Evolutionary conservation across 2,329 filamentous ascomycete species (phyloP), one percentile per base, ranked within the genome.

Genomic region (Thielaviopsis punctulata): DNA sequence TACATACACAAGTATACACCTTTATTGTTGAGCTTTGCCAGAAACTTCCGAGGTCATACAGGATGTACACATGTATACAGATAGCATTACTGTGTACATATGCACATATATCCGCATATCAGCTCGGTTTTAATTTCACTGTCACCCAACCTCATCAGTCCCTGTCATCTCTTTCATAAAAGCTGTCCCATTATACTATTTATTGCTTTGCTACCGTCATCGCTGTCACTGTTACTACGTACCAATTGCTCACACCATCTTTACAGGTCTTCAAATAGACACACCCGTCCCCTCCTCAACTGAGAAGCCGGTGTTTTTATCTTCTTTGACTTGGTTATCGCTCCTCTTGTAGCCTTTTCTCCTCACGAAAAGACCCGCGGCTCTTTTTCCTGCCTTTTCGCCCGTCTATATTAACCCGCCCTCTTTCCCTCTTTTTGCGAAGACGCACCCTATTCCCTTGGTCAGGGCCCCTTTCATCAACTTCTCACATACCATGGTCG

Each of bases 371-470:
- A 49, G 41, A 47, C 13, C 15, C 39, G 23, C 47, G 33, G 24
- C 51, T 43, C 24, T 53, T 44, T 33, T 44, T 25, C 9, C 23
- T 52, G 36, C 46, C n/a, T n/a, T 50, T 44, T 51, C 24, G 25
- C 48, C 45, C 53, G 27, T 30, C 44, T 25, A 41, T 47, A 56
- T 48, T 56, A 53, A 55, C 58, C 59, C 55, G 47, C 54, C n/a
- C 52, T 57, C 56, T 57, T 54, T 57, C 57, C n/a, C n/a, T n/a
- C n/a, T 59, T 56, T 57, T 63, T 64, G 86, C 86, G 77, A 89
- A 77, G 86, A 88, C 88, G 85, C 86, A 81, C 72, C 80, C 77
- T 80, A 72, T 72, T 84, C 86, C 89, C 90, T 95, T 93, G 90
- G 90, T 96, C 90, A 92, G 89, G 90, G 86, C 84, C 82, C 78